These are phyloP conservation scores for Trichophyton schoenleinii DNA, from an alignment of 2,329 filamentous ascomycete genomes.

Conservation along the genomic window DNA sequence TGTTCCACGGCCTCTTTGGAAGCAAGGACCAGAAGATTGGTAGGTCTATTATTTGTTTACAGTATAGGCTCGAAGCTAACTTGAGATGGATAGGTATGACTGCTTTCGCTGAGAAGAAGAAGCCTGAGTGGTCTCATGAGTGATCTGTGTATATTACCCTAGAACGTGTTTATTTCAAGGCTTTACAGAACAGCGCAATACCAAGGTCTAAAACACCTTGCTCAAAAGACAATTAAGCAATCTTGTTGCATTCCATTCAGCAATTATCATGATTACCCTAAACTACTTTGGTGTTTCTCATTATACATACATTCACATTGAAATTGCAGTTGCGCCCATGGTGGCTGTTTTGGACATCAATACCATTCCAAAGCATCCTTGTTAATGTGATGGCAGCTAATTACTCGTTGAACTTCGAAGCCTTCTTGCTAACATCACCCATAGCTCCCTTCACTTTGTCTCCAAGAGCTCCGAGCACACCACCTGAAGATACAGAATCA, in stretches of 20 bases:
- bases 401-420: neutral
- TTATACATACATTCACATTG: neutral
- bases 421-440: constrained; percentile 3
- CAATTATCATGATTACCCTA: neutral
- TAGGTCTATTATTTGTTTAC: constrained; percentile 24
- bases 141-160: constrained; percentile 25
- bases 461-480: constrained; percentile 2
- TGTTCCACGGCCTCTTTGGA: constrained; percentile 90
- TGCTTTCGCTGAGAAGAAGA: constrained; percentile 90
- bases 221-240: neutral
- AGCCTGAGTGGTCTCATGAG: constrained; percentile 77
- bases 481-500: constrained; percentile 1
- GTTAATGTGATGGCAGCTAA: neutral
- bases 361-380: neutral
- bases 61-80: neutral
- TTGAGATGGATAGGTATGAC: constrained; percentile 49
- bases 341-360: neutral
- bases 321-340: neutral
- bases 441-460: constrained; percentile 8
- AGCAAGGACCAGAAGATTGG: constrained; percentile 95
- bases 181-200: neutral
- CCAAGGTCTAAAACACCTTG: neutral
- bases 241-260: neutral
- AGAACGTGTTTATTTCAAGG: neutral
- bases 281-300: neutral